These are phyloP conservation scores for Schoenoplectus triqueter DNA, from an alignment of 202 grass and related monocot species.

Conservation along the genomic window DNA sequence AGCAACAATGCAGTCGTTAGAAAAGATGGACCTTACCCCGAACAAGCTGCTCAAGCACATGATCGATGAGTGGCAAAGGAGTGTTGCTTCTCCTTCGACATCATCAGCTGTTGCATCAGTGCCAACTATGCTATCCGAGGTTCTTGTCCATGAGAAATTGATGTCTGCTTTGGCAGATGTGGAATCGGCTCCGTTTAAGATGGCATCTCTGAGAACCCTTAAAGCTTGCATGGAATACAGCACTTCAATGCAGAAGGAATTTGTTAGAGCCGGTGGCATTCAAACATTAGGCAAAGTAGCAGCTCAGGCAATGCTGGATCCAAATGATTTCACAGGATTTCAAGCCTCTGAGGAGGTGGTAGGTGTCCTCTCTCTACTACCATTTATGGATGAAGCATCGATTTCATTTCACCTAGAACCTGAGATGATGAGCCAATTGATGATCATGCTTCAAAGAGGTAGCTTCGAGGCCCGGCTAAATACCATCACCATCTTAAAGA, in stretches of 20 bases:
- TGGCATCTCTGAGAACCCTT: constrained; percentile 56
- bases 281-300: constrained; percentile 52
- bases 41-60: constrained; percentile 86
- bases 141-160: constrained; percentile 46
- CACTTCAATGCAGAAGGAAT: constrained; percentile 48
- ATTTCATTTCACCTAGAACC: constrained; percentile 45
- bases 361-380: constrained; percentile 60
- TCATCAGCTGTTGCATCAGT: not conserved
- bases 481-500: constrained; percentile 61
- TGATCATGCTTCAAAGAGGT: constrained; percentile 69
- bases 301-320: constrained; percentile 49
- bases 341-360: constrained; percentile 68
- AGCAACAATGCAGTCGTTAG: constrained; percentile 75
- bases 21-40: constrained; percentile 65
- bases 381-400: constrained; percentile 51
- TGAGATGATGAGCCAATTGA: constrained; percentile 51
- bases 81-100: constrained; percentile 34
- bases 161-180: constrained; percentile 45
- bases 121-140: constrained; percentile 23
- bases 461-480: constrained; percentile 65
- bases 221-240: constrained; percentile 43
- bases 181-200: constrained; percentile 78
- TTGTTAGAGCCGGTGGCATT: constrained; percentile 56
- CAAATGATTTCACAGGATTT: constrained; percentile 66
- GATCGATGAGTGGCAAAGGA: constrained; percentile 60